Base-by-base conservation (phyloP, 2,329 filamentous ascomycete genomes). In the Phyllosticta paracitricarpa region DNA sequence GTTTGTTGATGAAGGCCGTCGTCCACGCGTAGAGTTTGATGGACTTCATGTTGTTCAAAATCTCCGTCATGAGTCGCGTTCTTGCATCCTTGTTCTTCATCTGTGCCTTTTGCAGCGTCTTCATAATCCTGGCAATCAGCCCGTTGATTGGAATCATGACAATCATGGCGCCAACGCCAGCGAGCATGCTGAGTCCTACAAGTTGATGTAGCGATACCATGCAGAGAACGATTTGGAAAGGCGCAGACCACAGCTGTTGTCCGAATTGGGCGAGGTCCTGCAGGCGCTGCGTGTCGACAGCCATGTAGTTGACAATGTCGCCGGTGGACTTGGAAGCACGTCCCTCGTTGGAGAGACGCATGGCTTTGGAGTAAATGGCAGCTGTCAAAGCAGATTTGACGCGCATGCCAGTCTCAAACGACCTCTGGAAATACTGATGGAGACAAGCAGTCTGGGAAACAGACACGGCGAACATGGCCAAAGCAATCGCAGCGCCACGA, bases 281-380 rank as follows among this genome's bases (percentile, higher is more conserved):
- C 19, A 99, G 82, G 66, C 95, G 88, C 75, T 99, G 94, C 14
- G 93, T 93, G 72, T 99, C 94, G 9, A 99, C 93, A 54, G 95
- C 94, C 93, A 99, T 99, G 76, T 96, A 94, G 72, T 99, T 99
- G 72, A 99, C 94, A 70, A 99, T 97, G 70, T 99, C 95, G 62
- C 94, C 94, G 0, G 94, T 99, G 0, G 90, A 89, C 77, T 97
- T 97, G 54, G 86, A 77, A 2, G 91, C 83, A 59, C 93, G 85
- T 8, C 94, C 94, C 76, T 99, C 94, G 68, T 96, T 97, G 4
- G 93, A 97, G 19, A 99, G 80, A 65, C 85, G 87, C 64, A 97
- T 81, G 0, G 92, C 89, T 77, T 99, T 99, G 63, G 87, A 84
- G 74, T 99, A 99, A 65, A 99, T 97, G 62, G 91, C 84, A 1